These are phyloP conservation scores for Allomyces macrogynus DNA, from an alignment of 192 early-diverging fungal genomes.

Conservation along the genomic window DNA sequence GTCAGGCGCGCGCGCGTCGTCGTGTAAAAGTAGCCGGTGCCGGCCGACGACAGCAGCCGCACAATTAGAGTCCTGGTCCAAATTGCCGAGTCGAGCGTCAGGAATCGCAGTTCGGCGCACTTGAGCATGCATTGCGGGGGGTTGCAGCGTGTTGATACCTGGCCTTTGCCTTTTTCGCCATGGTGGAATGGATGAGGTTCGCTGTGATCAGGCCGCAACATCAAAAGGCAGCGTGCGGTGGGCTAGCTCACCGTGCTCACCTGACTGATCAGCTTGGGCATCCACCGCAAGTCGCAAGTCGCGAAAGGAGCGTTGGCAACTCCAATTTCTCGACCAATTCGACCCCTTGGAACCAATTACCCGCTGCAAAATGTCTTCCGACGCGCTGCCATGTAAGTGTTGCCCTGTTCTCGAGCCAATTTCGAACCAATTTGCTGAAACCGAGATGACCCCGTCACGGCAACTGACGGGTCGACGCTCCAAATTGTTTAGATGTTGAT, in stretches of 20 bases:
- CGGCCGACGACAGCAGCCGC: constrained; percentile 64
- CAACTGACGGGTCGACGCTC: too few species aligned
- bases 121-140: not conserved
- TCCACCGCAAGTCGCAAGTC: too few species aligned
- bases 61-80: constrained; percentile 53
- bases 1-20: constrained; percentile 53
- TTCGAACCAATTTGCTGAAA: too few species aligned
- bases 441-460: too few species aligned
- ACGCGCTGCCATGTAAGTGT: not conserved
- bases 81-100: not conserved
- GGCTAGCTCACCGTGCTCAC: too few species aligned
- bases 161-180: constrained; percentile 72
- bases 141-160: constrained; percentile 11
- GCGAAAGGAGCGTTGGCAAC: too few species aligned
- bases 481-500: not conserved
- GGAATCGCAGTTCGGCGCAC: not conserved
- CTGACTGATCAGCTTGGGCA: too few species aligned
- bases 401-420: too few species aligned
- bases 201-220: too few species aligned
- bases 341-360: too few species aligned
- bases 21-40: constrained; percentile 82
- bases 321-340: too few species aligned
- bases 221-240: too few species aligned
- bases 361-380: not conserved
- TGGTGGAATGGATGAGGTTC: not conserved